A percentile compares a stretch with the other conserved stretches of the same genome.
Conservation (phyloP, 2,329 filamentous ascomycete genomes). For the Claviceps humidiphila region DNA sequence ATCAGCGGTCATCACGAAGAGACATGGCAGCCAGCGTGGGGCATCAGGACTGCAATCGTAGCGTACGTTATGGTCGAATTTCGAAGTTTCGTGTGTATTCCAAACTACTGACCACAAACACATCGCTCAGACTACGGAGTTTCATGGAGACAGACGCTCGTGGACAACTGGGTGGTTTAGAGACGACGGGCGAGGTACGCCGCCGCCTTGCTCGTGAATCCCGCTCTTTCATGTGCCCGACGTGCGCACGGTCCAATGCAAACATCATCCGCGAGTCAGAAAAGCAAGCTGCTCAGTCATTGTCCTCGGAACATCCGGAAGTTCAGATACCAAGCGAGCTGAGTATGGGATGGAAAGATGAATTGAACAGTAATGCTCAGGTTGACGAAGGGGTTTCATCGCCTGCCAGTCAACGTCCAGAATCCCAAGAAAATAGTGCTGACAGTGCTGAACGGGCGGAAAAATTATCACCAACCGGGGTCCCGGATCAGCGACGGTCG, state of each 20-base stretch:
- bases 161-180: slow-evolving; percentile 83
- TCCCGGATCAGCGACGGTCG: slow-evolving; percentile 6
- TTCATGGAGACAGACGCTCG: slow-evolving; percentile 89
- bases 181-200: slow-evolving; percentile 56
- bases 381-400: not conserved
- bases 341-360: slow-evolving; percentile 59
- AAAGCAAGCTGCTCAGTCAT: slow-evolving; percentile 33
- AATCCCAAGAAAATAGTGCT: slow-evolving; percentile 16
- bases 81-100: no score
- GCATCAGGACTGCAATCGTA: slow-evolving; percentile 74
- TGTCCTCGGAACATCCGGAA: slow-evolving; percentile 23
- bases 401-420: not conserved
- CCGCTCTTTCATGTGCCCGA: slow-evolving; percentile 50
- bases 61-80: slow-evolving; percentile 25
- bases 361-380: slow-evolving; percentile 36
- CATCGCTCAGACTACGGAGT: slow-evolving; percentile 45
- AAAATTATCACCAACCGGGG: slow-evolving; percentile 42
- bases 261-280: slow-evolving; percentile 63
- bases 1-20: slow-evolving; percentile 96
- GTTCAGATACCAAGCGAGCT: slow-evolving; percentile 41
- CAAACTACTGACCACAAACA: slow-evolving; percentile 1
- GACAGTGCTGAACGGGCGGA: slow-evolving; percentile 38
- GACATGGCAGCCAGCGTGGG: slow-evolving; percentile 98
- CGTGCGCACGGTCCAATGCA: slow-evolving; percentile 57
- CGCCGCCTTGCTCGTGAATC: slow-evolving; percentile 57